Evolutionary conservation across 192 early-diverging fungal species (phyloP), one percentile per base, ranked within the genome.

Genomic region (Coemansia pectinata): DNA sequence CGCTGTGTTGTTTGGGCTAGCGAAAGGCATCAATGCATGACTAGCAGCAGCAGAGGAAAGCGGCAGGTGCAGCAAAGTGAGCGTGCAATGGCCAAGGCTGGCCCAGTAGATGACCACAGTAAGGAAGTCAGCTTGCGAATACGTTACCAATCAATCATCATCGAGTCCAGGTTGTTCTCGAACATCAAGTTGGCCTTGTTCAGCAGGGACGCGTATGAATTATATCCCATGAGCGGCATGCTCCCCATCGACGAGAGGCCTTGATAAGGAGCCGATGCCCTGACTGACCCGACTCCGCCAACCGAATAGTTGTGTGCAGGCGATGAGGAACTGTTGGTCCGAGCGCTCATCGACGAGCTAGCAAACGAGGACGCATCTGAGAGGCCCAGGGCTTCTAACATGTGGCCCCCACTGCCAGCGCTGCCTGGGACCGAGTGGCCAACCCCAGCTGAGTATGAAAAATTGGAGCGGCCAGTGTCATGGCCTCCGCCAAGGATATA

Each of bases 181-280:
- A 92, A 88, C 72, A 90, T 86, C 57, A 92, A 70, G 60, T 86
- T 89, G 34, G 90, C 90, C 77, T 90, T 90, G 82, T 90, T 90
- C n/a, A 92, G 76, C 52, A 90, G 67, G 21, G 87, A 86, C 3
- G 87, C 81, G 59, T 91, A 90, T 11, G 89, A 87, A 67, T 66
- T 81, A 62, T 81, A 68, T 17, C 75, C 78, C 44, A 74, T 42
- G 19, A 77, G 47, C 61, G 72, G 68, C 55, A 70, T 77, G 6
- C 40, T 71, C 8, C 71, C 72, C 23, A 58, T 40, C 2, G 65
- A 65, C 36, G 80, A 34, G 31, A 71, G 63, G 11, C 55, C 47
- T 10, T 74, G 72, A 21, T 71, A 69, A 19, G 72, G 67, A 15
- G 67, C 40, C 5, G 78, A 69, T 15, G 68, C 40, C 27, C 42